phyloP scores from a whole-genome alignment of 768 basidiomycete genomes.

The Mycena metata region DNA sequence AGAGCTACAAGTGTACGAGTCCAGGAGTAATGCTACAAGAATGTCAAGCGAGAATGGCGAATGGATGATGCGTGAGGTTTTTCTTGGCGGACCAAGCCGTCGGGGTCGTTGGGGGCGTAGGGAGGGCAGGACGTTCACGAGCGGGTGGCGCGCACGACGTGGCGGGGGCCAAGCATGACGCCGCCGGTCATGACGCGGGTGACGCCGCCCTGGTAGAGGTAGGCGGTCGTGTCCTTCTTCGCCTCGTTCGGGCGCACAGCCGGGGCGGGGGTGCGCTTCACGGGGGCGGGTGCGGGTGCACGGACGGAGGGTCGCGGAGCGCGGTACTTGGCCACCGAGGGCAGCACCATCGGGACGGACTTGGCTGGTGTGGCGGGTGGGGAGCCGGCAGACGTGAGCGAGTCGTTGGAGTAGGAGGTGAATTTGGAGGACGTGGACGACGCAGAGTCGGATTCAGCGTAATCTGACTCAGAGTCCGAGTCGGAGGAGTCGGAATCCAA shows the following conservation, averaged over 20 bases:
- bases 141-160: slow-evolving; percentile 6
- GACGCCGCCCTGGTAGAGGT: slow-evolving; percentile 30
- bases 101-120: neutral
- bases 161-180: slow-evolving; percentile 41
- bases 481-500: slow-evolving; percentile 2
- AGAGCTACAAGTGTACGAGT: too few relatives aligned
- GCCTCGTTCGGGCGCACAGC: neutral
- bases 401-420: slow-evolving; percentile 24
- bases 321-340: slow-evolving; percentile 7
- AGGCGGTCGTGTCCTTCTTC: slow-evolving; percentile 22
- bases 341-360: slow-evolving; percentile 13
- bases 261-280: neutral
- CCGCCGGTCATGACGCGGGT: slow-evolving; percentile 40
- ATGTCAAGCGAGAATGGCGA: neutral
- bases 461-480: slow-evolving; percentile 15
- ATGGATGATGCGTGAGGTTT: neutral
- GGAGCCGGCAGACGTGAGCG: slow-evolving; percentile 30
- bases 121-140: slow-evolving; percentile 6
- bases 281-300: neutral
- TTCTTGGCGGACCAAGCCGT: neutral
- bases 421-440: slow-evolving; percentile 21
- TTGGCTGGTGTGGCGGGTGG: slow-evolving; percentile 18
- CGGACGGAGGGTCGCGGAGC: neutral
- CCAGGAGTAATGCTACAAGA: slow-evolving; percentile 15
- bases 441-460: slow-evolving; percentile 20